A percentile compares a stretch with the other conserved stretches of the same genome.
These are phyloP conservation scores for Xylaria castorea DNA, from an alignment of 495 filamentous ascomycete species.

Conservation along the genomic window DNA sequence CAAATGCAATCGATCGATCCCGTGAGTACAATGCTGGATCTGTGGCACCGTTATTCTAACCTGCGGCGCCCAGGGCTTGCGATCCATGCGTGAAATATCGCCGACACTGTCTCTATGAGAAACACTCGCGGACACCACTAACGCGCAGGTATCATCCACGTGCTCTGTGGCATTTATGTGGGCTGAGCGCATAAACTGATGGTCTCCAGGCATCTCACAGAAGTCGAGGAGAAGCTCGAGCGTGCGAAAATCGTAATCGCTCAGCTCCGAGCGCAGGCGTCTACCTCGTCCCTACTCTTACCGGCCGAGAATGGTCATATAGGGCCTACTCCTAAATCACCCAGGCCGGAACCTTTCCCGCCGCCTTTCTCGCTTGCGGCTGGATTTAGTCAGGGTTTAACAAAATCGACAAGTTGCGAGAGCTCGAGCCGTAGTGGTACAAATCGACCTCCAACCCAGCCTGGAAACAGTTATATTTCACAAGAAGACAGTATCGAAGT, in stretches of 20 bases:
- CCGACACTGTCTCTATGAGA: constrained; percentile 40
- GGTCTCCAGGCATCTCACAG: constrained; percentile 27
- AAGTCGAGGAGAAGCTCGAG: constrained; percentile 31
- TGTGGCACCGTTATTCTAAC: neutral
- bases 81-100: constrained; percentile 31
- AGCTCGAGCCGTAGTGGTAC: neutral
- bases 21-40: neutral
- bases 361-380: neutral
- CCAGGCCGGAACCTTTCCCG: neutral
- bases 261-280: constrained; percentile 16
- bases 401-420: neutral
- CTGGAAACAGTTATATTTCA: neutral
- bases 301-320: neutral
- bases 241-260: constrained; percentile 26
- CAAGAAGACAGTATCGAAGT: neutral
- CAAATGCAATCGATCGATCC: constrained; percentile 23
- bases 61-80: neutral
- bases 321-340: neutral
- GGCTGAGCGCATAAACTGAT: neutral
- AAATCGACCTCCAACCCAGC: constrained; percentile 3
- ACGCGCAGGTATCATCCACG: constrained; percentile 30
- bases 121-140: constrained; percentile 33
- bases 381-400: neutral
- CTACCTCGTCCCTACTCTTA: neutral
- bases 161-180: constrained; percentile 6